Conservation (phyloP, 2,329 filamentous ascomycete genomes). For the Ophiostoma populinum region DNA sequence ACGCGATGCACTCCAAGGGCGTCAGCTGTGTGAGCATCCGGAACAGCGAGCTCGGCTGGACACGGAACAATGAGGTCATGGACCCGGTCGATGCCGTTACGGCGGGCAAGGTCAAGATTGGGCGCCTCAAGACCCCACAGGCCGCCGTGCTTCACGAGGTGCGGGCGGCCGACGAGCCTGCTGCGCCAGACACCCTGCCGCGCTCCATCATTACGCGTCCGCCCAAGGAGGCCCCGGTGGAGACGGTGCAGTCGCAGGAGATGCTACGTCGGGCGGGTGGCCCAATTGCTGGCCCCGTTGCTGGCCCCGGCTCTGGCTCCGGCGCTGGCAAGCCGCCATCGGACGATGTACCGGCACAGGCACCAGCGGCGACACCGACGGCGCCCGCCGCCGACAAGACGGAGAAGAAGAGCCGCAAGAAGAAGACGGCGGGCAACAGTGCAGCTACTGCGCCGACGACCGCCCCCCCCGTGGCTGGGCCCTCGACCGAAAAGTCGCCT, state of each 20-base stretch:
- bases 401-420: conserved; percentile 46
- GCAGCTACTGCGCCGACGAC: too few relatives aligned
- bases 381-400: conserved; percentile 30
- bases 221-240: background rate
- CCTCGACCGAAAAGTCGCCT: too few relatives aligned
- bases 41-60: conserved; percentile 83
- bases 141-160: conserved; percentile 21
- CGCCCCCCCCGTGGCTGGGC: too few relatives aligned
- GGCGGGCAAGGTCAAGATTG: conserved; percentile 56
- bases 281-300: too few relatives aligned
- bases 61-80: conserved; percentile 74
- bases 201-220: too few relatives aligned
- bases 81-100: conserved; percentile 59
- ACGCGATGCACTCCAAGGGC: conserved; percentile 93
- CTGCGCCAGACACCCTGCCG: too few relatives aligned
- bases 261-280: too few relatives aligned
- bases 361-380: conserved; percentile 3
- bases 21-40: conserved; percentile 81
- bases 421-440: conserved; percentile 41
- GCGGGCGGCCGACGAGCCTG: conserved; percentile 24
- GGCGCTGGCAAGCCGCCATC: too few relatives aligned
- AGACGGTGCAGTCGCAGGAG: background rate
- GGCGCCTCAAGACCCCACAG: conserved; percentile 41
- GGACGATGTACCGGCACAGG: too few relatives aligned
- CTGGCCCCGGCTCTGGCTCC: too few relatives aligned